Conservation (phyloP, 2,329 filamentous ascomycete genomes). For the Fusarium buxicola region DNA sequence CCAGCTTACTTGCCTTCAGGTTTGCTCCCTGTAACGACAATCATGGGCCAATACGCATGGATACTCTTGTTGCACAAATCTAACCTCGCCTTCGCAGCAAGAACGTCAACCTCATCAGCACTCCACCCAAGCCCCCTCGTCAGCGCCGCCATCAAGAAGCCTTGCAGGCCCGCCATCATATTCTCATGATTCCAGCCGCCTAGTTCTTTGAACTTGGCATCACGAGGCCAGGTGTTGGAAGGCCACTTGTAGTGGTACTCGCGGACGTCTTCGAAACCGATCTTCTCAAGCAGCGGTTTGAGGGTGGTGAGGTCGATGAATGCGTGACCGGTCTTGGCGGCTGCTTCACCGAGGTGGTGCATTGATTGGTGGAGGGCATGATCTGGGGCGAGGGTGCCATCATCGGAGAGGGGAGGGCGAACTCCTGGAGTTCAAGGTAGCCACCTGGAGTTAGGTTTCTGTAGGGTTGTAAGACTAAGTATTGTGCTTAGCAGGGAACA, state of each 20-base stretch:
- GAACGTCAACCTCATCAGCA: conserved; percentile 8
- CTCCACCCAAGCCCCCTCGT: conserved; percentile 9
- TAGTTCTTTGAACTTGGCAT: conserved; percentile 9
- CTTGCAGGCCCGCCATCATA: conserved; percentile 10
- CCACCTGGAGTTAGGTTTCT: conserved; percentile 15
- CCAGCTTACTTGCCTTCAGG: not conserved
- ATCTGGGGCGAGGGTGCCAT: conserved; percentile 1
- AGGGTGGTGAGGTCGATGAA: conserved; percentile 13
- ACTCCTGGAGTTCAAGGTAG: conserved; percentile 20
- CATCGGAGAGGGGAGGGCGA: conserved; percentile 10
- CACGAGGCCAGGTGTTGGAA: conserved; percentile 15
- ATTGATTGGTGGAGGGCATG: conserved; percentile 2
- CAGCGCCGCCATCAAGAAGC: conserved; percentile 12
- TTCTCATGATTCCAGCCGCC: conserved; percentile 14
- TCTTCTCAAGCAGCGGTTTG: conserved; percentile 6
- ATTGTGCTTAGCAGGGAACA: too few relatives aligned
- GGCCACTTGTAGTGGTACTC: conserved; percentile 17
- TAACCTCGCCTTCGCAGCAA: conserved; percentile 6
- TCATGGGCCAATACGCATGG: conserved; percentile 25
- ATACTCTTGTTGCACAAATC: conserved; percentile 9
- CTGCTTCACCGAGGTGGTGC: conserved; percentile 9
- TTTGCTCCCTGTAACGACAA: conserved; percentile 15
- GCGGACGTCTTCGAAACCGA: conserved; percentile 7
- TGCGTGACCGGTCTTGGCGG: not conserved
- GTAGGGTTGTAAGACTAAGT: not conserved